Evolutionary conservation across 2,329 filamentous ascomycete species (phyloP).

Genomic region (Pseudocercospora cruenta): DNA sequence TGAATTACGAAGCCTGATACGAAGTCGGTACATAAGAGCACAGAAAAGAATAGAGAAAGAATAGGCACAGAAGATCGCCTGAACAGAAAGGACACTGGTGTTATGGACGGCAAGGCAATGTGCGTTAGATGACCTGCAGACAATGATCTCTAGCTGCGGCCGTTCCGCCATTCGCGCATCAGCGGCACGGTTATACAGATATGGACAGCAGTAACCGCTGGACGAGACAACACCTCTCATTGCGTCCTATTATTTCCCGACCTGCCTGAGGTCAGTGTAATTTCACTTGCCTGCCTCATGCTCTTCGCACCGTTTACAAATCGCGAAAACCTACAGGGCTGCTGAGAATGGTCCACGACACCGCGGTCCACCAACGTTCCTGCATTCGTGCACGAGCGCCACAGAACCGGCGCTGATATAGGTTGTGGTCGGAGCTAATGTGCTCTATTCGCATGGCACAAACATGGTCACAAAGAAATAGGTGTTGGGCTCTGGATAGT

Average conservation of each 20-base stretch:
- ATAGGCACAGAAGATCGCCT: background rate
- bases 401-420: background rate
- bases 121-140: background rate
- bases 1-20: background rate
- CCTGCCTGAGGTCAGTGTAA: background rate
- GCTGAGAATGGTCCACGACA: background rate
- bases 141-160: background rate
- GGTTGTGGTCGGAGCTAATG: background rate
- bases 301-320: background rate
- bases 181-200: background rate
- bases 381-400: background rate
- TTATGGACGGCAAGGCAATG: background rate
- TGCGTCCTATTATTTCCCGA: background rate
- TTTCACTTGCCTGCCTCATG: background rate
- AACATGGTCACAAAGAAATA: background rate
- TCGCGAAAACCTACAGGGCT: background rate
- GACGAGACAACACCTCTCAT: background rate
- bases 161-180: background rate
- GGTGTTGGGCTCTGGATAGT: background rate
- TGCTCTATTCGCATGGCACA: background rate
- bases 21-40: background rate
- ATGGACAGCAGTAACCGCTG: background rate
- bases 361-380: background rate
- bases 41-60: background rate
- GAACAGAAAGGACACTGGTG: background rate